Conservation (phyloP, 352 stramenopile genomes). For the Phytophthora hybrid region DNA sequence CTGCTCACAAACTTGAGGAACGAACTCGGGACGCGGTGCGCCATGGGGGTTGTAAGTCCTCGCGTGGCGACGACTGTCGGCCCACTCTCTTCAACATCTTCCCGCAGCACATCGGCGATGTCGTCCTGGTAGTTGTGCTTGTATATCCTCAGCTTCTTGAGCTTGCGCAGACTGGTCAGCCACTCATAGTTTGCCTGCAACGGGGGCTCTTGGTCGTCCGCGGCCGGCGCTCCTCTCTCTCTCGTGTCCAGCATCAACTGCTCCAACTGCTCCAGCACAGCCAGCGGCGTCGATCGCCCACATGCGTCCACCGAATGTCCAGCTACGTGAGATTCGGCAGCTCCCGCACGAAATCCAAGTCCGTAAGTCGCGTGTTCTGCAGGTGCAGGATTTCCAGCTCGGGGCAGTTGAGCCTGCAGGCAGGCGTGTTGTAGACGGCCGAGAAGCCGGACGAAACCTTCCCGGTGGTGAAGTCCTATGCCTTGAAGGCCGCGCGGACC, state of each 20-base stretch:
- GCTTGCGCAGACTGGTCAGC: conserved; percentile 38
- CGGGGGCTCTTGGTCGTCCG: not conserved
- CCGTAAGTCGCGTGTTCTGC: conserved; percentile 52
- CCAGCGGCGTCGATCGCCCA: conserved; percentile 44
- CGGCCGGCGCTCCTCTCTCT: conserved; percentile 25
- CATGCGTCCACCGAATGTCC: conserved; percentile 56
- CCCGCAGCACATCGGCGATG: conserved; percentile 38
- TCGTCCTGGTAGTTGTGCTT: conserved; percentile 52
- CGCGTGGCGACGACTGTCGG: conserved; percentile 21
- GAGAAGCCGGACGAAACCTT: conserved; percentile 34
- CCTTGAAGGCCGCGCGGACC: conserved; percentile 44
- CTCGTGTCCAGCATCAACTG: conserved; percentile 51
- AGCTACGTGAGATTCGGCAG: conserved; percentile 42
- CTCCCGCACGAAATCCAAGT: conserved; percentile 44
- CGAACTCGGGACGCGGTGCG: conserved; percentile 45
- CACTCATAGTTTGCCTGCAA: conserved; percentile 37
- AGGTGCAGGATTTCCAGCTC: conserved; percentile 47
- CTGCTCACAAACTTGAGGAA: conserved; percentile 43
- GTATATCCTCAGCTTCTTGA: conserved; percentile 52
- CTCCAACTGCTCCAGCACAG: conserved; percentile 41
- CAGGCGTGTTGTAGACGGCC: conserved; percentile 48
- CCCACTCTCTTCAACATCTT: conserved; percentile 43
- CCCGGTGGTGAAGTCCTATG: conserved; percentile 58
- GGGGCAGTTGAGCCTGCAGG: conserved; percentile 40
- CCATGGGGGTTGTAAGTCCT: conserved; percentile 42